Percentiles rank a stretch among this genome's conserved stretches.
phyloP scores from a whole-genome alignment of 306 rosid genomes.

The Echinosophora koreensis region DNA sequence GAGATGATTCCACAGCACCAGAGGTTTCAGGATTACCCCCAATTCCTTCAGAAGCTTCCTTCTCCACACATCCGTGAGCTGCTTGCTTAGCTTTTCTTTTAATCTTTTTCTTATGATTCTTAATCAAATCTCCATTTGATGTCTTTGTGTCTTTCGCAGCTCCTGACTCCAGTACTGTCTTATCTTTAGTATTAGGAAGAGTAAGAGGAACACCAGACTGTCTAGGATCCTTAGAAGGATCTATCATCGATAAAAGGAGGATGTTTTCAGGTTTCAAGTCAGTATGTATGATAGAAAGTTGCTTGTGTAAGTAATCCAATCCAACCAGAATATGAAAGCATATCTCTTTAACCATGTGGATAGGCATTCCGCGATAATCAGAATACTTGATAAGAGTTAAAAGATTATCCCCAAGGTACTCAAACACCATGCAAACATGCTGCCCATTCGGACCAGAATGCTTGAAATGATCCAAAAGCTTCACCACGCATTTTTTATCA shows the following conservation, averaged over 20 bases:
- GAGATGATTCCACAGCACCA: conserved; percentile 64
- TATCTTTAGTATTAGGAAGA: conserved; percentile 71
- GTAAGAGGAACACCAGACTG: conserved; percentile 72
- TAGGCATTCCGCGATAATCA: conserved; percentile 87
- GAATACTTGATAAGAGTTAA: conserved; percentile 86
- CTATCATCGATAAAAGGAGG: conserved; percentile 76
- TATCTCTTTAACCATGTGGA: conserved; percentile 85
- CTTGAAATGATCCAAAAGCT: conserved; percentile 96
- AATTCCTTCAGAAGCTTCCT: conserved; percentile 65
- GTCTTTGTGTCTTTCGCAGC: conserved; percentile 60
- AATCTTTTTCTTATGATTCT: conserved; percentile 88
- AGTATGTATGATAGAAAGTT: conserved; percentile 93
- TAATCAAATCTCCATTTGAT: conserved; percentile 76
- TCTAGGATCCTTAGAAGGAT: conserved; percentile 85
- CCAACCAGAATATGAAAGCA: conserved; percentile 90
- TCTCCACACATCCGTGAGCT: conserved; percentile 79
- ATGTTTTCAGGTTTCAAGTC: conserved; percentile 96
- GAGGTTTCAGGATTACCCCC: conserved; percentile 65
- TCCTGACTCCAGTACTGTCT: conserved; percentile 58
- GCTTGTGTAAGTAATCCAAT: conserved; percentile 92
- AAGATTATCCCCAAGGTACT: conserved; percentile 93
- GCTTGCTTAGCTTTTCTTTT: conserved; percentile 94
- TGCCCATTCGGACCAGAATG: conserved; percentile 97
- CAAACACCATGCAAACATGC: conserved; percentile 97
- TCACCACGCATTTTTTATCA: conserved; percentile 90